Evolutionary conservation across 495 filamentous ascomycete genomes (phyloP).

Genomic region (Collariella sp.): DNA sequence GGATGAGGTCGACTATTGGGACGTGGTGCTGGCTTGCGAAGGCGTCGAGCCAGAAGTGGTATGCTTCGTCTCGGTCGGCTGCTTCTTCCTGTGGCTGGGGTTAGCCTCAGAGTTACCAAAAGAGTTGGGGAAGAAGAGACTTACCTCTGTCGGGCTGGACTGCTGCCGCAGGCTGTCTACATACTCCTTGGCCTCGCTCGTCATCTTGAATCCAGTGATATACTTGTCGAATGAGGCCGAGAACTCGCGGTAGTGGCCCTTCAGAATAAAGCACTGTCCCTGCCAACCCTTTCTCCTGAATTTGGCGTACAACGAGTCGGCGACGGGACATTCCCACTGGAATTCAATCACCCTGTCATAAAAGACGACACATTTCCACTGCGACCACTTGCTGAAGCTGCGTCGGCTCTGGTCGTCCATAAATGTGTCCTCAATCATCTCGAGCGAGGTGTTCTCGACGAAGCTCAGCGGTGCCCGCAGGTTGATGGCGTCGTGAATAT

Average conservation of each 20-base stretch:
- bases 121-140: neutral
- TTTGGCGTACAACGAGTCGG: slow-evolving; percentile 33
- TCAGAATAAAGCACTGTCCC: slow-evolving; percentile 40
- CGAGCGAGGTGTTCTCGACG: slow-evolving; percentile 32
- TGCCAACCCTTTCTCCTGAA: slow-evolving; percentile 36
- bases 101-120: slow-evolving; percentile 1
- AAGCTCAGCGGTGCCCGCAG: slow-evolving; percentile 38
- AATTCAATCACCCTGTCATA: slow-evolving; percentile 40
- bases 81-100: slow-evolving; percentile 25
- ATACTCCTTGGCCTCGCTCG: slow-evolving; percentile 33
- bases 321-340: slow-evolving; percentile 39
- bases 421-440: slow-evolving; percentile 42
- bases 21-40: slow-evolving; percentile 33
- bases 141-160: slow-evolving; percentile 27
- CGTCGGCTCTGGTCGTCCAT: slow-evolving; percentile 37
- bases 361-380: slow-evolving; percentile 39
- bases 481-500: slow-evolving; percentile 41
- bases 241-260: slow-evolving; percentile 43
- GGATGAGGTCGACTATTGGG: slow-evolving; percentile 27
- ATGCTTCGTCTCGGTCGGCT: slow-evolving; percentile 18
- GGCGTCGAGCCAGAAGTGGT: slow-evolving; percentile 31
- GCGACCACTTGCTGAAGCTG: slow-evolving; percentile 38
- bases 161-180: slow-evolving; percentile 31
- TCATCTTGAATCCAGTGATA: slow-evolving; percentile 35
- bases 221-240: slow-evolving; percentile 38